A percentile compares a stretch with the other conserved stretches of the same genome.
phyloP scores from a whole-genome alignment of 106 monocot genomes.

The Acorus gramineus region DNA sequence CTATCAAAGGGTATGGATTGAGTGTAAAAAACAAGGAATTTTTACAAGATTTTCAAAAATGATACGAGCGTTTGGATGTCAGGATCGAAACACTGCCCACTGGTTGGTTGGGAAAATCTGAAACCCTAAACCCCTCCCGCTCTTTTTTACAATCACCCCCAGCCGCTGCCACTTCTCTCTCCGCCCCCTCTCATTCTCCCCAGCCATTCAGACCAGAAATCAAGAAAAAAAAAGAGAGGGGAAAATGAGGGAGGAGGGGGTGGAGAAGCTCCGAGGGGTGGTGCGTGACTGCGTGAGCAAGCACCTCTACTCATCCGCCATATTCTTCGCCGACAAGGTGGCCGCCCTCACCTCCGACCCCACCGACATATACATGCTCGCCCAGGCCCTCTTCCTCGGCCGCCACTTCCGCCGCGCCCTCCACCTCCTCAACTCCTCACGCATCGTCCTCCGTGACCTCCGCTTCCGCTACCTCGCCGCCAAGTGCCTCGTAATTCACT shows the following conservation, averaged over 20 bases:
- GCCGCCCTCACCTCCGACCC: constrained; percentile 75
- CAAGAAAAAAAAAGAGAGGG: background rate
- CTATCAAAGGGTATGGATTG: no score
- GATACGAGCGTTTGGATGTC: no score
- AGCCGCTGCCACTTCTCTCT: background rate
- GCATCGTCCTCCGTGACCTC: constrained; percentile 65
- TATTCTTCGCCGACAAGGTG: constrained; percentile 96
- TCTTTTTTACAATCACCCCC: background rate
- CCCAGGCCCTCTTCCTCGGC: constrained; percentile 91
- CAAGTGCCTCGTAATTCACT: constrained; percentile 64
- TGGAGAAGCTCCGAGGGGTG: constrained; percentile 78
- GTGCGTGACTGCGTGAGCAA: constrained; percentile 94
- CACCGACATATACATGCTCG: constrained; percentile 98
- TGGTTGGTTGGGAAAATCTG: no score
- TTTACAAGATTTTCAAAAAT: no score
- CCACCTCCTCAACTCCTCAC: constrained; percentile 76
- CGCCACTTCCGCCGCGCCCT: constrained; percentile 88
- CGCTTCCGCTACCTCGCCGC: constrained; percentile 97
- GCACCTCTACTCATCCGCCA: constrained; percentile 92
- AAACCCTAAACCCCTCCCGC: no score
- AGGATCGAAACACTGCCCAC: no score
- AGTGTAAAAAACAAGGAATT: no score
- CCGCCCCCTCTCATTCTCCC: no score
- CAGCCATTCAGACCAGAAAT: no score
- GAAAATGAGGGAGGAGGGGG: constrained; percentile 61